Conservation (phyloP, 306 rosid genomes). For the Prunus kanzakura region DNA sequence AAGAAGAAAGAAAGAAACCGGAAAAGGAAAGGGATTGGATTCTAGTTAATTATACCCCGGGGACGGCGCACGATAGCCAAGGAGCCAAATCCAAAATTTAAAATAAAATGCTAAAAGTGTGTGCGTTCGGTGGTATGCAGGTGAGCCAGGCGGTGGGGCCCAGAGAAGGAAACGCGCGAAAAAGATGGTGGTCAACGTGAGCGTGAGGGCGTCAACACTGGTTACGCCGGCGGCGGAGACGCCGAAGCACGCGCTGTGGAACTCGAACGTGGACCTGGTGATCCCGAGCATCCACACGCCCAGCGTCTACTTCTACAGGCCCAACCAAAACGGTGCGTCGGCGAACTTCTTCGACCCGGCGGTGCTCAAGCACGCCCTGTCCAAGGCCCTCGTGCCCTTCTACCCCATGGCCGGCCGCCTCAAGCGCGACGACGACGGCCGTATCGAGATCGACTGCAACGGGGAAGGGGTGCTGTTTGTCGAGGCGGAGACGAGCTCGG, state of each 20-base stretch:
- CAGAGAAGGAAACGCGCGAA: background rate
- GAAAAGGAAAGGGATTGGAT: background rate
- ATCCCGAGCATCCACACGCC: slow-evolving; percentile 66
- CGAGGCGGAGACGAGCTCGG: slow-evolving; percentile 48
- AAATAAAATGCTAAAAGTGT: background rate
- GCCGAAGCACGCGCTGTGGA: slow-evolving; percentile 46
- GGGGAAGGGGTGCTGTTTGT: slow-evolving; percentile 76
- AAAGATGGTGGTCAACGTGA: slow-evolving; percentile 51
- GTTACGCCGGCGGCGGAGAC: slow-evolving; percentile 63
- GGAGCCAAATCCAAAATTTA: background rate
- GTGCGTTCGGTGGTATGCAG: background rate
- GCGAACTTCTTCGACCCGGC: slow-evolving; percentile 51
- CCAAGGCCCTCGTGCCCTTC: slow-evolving; percentile 67
- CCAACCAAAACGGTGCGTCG: slow-evolving; percentile 18
- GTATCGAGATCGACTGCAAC: slow-evolving; percentile 70
- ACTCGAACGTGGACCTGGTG: slow-evolving; percentile 62
- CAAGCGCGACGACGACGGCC: slow-evolving; percentile 64
- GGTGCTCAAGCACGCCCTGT: slow-evolving; percentile 53
- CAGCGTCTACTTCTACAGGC: slow-evolving; percentile 57
- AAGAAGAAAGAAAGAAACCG: background rate
- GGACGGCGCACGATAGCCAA: background rate
- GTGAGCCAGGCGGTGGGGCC: background rate
- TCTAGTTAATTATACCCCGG: too few relatives aligned
- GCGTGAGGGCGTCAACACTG: slow-evolving; percentile 58
- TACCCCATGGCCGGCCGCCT: slow-evolving; percentile 83